Evolutionary conservation across 2,329 filamentous ascomycete species (phyloP), one percentile per base, ranked within the genome.

Genomic region (Aspergillus sp.): DNA sequence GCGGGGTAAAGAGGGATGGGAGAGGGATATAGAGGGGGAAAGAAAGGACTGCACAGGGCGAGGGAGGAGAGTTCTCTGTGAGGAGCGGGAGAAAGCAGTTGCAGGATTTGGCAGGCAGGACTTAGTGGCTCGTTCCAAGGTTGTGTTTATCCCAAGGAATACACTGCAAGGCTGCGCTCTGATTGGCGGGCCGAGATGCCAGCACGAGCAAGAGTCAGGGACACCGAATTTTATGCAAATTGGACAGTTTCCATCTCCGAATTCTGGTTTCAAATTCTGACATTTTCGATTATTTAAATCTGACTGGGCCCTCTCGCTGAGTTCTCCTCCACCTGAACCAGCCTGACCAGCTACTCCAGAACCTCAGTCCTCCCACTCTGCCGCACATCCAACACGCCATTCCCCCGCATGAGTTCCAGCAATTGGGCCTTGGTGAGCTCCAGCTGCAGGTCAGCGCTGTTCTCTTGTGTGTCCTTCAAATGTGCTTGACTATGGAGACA

Each of bases 121-220:
- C n/a, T 14, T 46, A 3, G 14, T 15, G 44, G 21, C 14, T 15
- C 21, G 9, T 25, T 31, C 23, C 23, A 46, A n/a, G 21, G 23
- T 46, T 46, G 23, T n/a, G 23, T 12, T 19, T 21, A 9, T 40
- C 25, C 27, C 27, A 31, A 11, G 3, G 27, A 31, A 31, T 31
- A 31, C 27, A 31, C 17, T 14, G 45, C 39, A 40, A 39, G 48
- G 14, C 11, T 14, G 7, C 7, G 5, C 21, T 35, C 21, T 55
- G 47, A 65, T 65, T 65, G 63, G 61, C 35, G 63, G 63, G 52
- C 55, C 52, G 58, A 50, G 55, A 53, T 65, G 39, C 63, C 63
- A 62, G 49, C 54, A 50, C 59, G 25, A 23, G 35, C 33, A n/a
- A 14, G 14, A 6, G 6, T 37, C 35, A 37, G 14, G 35, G 15